Evolutionary conservation across 805 yeast genomes (phyloP).

Genomic region (Nakazawaea siamensis): DNA sequence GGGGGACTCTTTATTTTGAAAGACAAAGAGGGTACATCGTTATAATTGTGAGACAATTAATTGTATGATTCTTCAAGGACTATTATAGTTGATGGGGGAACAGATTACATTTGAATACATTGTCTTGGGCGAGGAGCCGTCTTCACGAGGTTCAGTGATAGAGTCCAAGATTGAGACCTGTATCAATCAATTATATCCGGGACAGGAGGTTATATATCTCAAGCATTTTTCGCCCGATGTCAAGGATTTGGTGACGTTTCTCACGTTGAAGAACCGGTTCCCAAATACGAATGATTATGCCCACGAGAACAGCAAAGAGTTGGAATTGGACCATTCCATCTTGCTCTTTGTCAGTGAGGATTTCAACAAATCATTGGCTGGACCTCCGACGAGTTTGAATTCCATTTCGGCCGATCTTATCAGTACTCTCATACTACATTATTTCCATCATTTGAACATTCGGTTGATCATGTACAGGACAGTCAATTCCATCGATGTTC

Average conservation of each 20-base stretch:
- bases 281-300: constrained; percentile 5
- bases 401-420: background rate
- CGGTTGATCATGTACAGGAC: background rate
- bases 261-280: constrained; percentile 8
- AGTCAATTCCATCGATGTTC: background rate
- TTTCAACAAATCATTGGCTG: background rate
- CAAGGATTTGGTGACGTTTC: constrained; percentile 4
- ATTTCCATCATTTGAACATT: constrained; percentile 7
- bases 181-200: background rate
- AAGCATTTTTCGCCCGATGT: background rate
- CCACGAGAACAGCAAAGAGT: background rate
- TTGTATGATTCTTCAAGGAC: no score
- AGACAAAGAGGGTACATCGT: no score
- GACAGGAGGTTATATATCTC: background rate
- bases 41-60: no score
- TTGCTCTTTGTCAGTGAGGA: constrained; percentile 1
- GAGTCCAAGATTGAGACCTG: background rate
- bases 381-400: background rate
- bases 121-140: background rate
- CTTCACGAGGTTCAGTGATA: background rate
- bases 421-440: background rate
- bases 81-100: no score
- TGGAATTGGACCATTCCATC: constrained; percentile 9
- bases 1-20: no score
- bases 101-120: constrained; percentile 5